These are phyloP conservation scores for Corrigiola litoralis DNA, from an alignment of 179 eudicot genomes.

Conservation along the genomic window DNA sequence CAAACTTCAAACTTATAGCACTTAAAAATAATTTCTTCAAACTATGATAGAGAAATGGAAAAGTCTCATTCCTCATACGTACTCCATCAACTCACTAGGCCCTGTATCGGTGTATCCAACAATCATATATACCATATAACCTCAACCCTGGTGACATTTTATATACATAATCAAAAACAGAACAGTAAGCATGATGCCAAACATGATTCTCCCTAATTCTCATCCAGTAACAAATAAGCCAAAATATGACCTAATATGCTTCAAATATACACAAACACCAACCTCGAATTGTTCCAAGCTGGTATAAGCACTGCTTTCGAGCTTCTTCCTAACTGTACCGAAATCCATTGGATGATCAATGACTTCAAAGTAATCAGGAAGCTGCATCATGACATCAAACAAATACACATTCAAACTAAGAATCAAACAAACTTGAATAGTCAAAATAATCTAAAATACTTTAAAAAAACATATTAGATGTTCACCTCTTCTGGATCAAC, in stretches of 20 bases:
- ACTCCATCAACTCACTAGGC: too few relatives aligned
- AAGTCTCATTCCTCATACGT: too few relatives aligned
- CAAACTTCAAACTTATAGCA: too few relatives aligned
- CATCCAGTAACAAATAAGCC: not conserved
- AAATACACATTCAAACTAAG: conserved; percentile 16
- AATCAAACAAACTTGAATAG: conserved; percentile 5
- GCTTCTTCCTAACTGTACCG: conserved; percentile 80
- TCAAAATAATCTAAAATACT: not conserved
- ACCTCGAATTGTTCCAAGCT: conserved; percentile 86
- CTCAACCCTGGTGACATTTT: too few relatives aligned
- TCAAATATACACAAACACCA: conserved; percentile 19
- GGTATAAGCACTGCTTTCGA: conserved; percentile 48
- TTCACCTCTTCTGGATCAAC: conserved; percentile 92
- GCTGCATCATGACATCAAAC: conserved; percentile 45
- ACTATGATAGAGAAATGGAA: too few relatives aligned
- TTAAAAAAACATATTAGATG: not conserved
- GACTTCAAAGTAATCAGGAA: conserved; percentile 85
- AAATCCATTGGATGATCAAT: conserved; percentile 88
- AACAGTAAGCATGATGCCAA: not conserved
- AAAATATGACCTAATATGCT: not conserved
- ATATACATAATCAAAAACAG: not conserved
- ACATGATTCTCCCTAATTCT: not conserved
- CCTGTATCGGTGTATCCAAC: too few relatives aligned
- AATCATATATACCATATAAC: too few relatives aligned
- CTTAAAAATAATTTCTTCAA: too few relatives aligned